Conservation (phyloP, 1,139 yeast species). For the Sugiyamaella castrensis region DNA sequence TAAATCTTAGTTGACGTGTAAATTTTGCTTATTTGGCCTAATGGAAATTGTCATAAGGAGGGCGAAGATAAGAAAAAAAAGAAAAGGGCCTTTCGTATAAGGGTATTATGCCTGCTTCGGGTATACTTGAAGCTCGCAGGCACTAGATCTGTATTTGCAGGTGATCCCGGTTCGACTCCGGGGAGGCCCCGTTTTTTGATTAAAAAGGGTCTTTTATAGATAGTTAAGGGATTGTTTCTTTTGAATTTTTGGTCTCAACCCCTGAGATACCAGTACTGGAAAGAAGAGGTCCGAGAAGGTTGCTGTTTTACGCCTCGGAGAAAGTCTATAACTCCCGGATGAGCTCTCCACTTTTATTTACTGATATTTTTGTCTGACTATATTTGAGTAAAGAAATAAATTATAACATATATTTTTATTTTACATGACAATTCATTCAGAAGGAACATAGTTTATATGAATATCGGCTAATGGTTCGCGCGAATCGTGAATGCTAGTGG, state of each 20-base stretch:
- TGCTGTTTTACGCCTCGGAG: no score
- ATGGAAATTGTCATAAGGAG: no score
- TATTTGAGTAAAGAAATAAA: not conserved
- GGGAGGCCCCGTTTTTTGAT: constrained; percentile 25
- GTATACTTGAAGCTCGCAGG: constrained; percentile 22
- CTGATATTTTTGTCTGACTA: no score
- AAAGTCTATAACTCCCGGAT: no score
- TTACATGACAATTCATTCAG: not conserved
- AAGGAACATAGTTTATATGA: constrained; percentile 2
- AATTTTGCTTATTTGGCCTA: no score
- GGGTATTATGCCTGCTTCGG: constrained; percentile 29
- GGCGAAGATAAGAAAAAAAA: no score
- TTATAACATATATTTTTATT: not conserved
- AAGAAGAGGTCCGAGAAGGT: no score
- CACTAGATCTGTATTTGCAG: constrained; percentile 21
- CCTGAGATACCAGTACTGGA: no score
- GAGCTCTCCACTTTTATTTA: no score
- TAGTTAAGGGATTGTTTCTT: no score
- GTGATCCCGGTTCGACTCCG: constrained; percentile 30
- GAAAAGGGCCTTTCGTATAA: constrained; percentile 28
- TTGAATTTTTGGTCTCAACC: no score
- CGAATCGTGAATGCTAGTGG: not conserved
- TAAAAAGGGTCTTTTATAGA: not conserved
- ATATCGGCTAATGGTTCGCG: constrained; percentile 3
- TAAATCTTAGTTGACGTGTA: no score